Base-by-base conservation (phyloP, 1,284 basidiomycete genomes). In the Cryptococcus sp. region DNA sequence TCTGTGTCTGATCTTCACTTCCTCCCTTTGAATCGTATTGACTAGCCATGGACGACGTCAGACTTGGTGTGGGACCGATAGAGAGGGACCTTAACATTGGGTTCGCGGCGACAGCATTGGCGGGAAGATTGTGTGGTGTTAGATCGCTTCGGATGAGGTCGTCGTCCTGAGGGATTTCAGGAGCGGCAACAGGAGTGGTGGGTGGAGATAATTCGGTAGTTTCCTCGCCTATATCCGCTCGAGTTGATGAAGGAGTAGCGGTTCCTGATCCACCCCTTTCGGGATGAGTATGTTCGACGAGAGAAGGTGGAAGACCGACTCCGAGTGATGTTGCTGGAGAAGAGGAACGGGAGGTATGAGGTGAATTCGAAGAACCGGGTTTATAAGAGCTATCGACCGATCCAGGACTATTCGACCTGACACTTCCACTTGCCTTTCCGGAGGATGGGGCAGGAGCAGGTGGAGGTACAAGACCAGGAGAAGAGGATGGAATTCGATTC, bases 201-300 rank as follows among this genome's bases (percentile, higher is more conserved):
- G 71, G 71, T 34, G 65, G 57, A 10, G 68, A 69, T 7, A 64
- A 37, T 28, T 68, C 63, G 5, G 56, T 53, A 4, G 56, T 49
- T 4, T 64, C 57, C 45, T 73, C 71, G 1, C 71, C 70, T 2
- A 64, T 62, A 41, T 73, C 70, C 1, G 72, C 72, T 18, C 62
- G 62, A 2, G 72, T 73, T 2, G 72, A 73, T 7, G 65, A 68
- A 4, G 72, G 72, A 0, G 72, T 72, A 57, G 64, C 60, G 1
- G 67, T 57, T 9, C 66, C 68, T 10, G 63, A 53, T n/a, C 65
- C 65, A 11, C 53, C 52, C 18, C 54, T 47, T n/a, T 58, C 58
- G 2, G 70, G 70, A 1, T 69, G 56, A 1, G 67, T 66, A 1
- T 67, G 59, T 10, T 59, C 53, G 9, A 71, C 56, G 4, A 69